Conservation (phyloP, 176 grass and related monocot species). For the Carex pumila region DNA sequence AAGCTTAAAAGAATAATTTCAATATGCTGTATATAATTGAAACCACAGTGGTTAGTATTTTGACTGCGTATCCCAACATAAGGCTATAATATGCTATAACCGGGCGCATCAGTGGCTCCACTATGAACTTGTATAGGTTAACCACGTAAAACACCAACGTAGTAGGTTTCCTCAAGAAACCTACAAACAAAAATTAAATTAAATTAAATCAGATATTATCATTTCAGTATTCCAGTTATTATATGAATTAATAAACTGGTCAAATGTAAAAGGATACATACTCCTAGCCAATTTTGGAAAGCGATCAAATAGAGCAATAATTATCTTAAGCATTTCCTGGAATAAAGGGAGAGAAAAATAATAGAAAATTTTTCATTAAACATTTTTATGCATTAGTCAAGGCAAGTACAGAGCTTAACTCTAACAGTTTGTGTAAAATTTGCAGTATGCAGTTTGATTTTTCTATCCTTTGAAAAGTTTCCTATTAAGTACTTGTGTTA, state of each 20-base stretch:
- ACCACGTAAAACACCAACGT: constrained; percentile 16
- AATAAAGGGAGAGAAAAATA: constrained; percentile 23
- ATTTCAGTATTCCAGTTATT: background rate
- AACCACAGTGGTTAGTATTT: constrained; percentile 28
- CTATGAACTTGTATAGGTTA: constrained; percentile 36
- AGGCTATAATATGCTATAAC: constrained; percentile 48
- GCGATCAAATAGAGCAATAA: constrained; percentile 41
- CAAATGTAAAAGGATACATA: constrained; percentile 24
- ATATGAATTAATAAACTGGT: background rate
- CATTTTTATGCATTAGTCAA: background rate
- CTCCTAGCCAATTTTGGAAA: constrained; percentile 53
- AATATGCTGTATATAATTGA: constrained; percentile 25
- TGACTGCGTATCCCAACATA: constrained; percentile 34
- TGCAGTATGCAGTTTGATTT: background rate
- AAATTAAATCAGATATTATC: constrained; percentile 15
- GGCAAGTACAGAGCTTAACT: background rate
- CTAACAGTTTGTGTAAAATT: background rate
- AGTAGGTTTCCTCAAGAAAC: constrained; percentile 58
- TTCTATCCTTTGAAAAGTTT: background rate
- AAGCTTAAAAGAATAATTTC: constrained; percentile 38
- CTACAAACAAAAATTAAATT: constrained; percentile 30
- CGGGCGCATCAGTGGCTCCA: constrained; percentile 44
- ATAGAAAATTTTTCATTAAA: background rate
- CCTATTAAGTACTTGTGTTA: background rate
- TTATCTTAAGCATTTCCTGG: constrained; percentile 53